A percentile compares a stretch with the other conserved stretches of the same genome.
phyloP scores from a whole-genome alignment of 2,329 filamentous ascomycete genomes.

The Harringtonia lauricola region DNA sequence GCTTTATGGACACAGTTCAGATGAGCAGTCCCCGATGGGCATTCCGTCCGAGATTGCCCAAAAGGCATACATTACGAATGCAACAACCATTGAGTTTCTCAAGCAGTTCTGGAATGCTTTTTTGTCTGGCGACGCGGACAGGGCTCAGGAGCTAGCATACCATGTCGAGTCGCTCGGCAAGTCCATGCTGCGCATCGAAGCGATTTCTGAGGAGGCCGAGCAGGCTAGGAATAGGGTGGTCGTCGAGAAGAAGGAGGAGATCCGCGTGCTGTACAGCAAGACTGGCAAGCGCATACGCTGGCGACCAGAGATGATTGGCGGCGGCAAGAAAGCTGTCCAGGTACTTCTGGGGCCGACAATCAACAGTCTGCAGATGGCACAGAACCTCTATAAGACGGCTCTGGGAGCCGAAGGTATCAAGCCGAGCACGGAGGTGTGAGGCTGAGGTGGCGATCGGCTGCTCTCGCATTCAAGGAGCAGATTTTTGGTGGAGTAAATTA shows the following conservation, averaged over 20 bases:
- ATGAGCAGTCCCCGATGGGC: constrained; percentile 41
- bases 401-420: constrained; percentile 13
- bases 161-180: constrained; percentile 72
- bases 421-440: constrained; percentile 9
- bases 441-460: too few relatives aligned
- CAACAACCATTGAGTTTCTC: constrained; percentile 90
- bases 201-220: constrained; percentile 73
- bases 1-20: constrained; percentile 38
- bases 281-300: constrained; percentile 66
- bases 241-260: constrained; percentile 55
- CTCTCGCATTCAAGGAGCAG: too few relatives aligned
- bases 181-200: constrained; percentile 67
- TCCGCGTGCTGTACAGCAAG: constrained; percentile 56
- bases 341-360: constrained; percentile 67
- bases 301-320: constrained; percentile 56
- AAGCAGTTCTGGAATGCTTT: constrained; percentile 95
- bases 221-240: constrained; percentile 57
- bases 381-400: constrained; percentile 18
- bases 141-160: constrained; percentile 69
- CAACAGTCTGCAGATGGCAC: constrained; percentile 58
- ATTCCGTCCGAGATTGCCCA: constrained; percentile 45
- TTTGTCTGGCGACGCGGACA: constrained; percentile 73
- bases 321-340: constrained; percentile 65
- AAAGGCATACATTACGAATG: constrained; percentile 61
- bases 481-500: too few relatives aligned